Evolutionary conservation across 1,284 basidiomycete genomes (phyloP), one percentile per base, ranked within the genome.

Genomic region (Heterobasidion parviporum): DNA sequence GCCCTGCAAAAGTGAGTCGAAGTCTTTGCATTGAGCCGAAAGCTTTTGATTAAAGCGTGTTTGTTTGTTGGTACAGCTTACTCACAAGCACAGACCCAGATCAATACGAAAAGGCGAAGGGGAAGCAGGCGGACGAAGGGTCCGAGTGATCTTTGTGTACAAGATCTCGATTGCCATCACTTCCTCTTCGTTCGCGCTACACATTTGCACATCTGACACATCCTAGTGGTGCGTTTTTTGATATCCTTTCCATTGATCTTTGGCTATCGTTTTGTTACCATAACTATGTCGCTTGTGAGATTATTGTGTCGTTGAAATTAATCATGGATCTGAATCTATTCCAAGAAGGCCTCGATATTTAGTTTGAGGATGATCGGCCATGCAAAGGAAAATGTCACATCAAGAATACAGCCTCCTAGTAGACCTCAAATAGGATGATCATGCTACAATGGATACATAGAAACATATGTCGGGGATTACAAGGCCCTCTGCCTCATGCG

Each of bases 401-500:
- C n/a, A n/a, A 16, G 46, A 48, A 48, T 48, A 48, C 46, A 48
- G 26, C 26, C 26, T 26, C 26, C 26, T 26, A 26, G 26, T 26
- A 26, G 26, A 26, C 26, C 26, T 26, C 26, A 26, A 6, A 26
- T 26, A 26, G 26, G 26, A 26, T 26, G 26, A 26, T 5, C 26
- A 26, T 26, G 26, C 26, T 26, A 26, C 26, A 26, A 26, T 5
- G 26, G 26, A 26, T 48, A 16, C 26, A 18, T 35, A 32, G 48
- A 34, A 54, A 53, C 38, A 41, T n/a, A 55, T 20, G 18, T 51
- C 43, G 47, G 16, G 54, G 49, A 18, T 56, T 72, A 91, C 53
- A 91, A 59, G 12, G 88, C 88, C 56, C 95, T 80, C 75, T 97
- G 94, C 67, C 90, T 89, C 89, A 97, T 92, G 59, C 94, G 81